Percentiles rank a stretch among this genome's conserved stretches.
These are phyloP conservation scores for Tanozyma kutaoensis DNA, from an alignment of 805 yeast genomes.

Conservation along the genomic window DNA sequence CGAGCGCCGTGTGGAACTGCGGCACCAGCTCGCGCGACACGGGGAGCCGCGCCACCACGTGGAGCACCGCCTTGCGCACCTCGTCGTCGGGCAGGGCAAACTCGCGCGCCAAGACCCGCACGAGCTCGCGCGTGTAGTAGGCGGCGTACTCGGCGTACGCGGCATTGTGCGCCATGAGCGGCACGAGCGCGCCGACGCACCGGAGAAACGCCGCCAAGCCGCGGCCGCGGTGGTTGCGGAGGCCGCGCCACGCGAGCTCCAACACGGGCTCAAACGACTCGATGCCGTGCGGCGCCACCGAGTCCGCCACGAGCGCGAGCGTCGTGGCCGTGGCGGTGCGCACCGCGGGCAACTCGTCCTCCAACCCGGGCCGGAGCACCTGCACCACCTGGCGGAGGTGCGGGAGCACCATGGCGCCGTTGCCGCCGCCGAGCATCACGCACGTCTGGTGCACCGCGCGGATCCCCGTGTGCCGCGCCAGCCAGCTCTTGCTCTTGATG, in stretches of 20 bases:
- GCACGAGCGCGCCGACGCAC: constrained; percentile 69
- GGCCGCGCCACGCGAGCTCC: constrained; percentile 74
- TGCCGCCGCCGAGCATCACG: constrained; percentile 44
- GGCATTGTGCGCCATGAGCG: constrained; percentile 55
- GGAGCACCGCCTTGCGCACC: constrained; percentile 62
- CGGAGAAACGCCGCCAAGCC: constrained; percentile 62
- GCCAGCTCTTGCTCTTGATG: constrained; percentile 66
- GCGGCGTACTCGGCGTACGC: constrained; percentile 56
- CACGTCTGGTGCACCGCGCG: constrained; percentile 69
- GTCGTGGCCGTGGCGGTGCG: constrained; percentile 63
- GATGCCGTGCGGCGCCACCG: constrained; percentile 78
- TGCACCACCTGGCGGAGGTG: constrained; percentile 51
- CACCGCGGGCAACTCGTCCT: constrained; percentile 57
- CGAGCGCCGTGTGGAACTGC: constrained; percentile 34
- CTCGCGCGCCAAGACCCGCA: constrained; percentile 56
- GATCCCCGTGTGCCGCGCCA: constrained; percentile 74
- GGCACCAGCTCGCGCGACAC: constrained; percentile 43
- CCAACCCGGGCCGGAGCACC: constrained; percentile 43
- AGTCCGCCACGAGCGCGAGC: constrained; percentile 63
- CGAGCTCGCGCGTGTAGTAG: constrained; percentile 64
- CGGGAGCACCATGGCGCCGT: constrained; percentile 45
- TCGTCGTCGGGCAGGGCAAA: constrained; percentile 79
- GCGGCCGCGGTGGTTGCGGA: constrained; percentile 64
- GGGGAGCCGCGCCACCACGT: constrained; percentile 56
- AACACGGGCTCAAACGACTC: constrained; percentile 68